Evolutionary conservation across 2,329 filamentous ascomycete species (phyloP).

Genomic region (Bisporella sp.): DNA sequence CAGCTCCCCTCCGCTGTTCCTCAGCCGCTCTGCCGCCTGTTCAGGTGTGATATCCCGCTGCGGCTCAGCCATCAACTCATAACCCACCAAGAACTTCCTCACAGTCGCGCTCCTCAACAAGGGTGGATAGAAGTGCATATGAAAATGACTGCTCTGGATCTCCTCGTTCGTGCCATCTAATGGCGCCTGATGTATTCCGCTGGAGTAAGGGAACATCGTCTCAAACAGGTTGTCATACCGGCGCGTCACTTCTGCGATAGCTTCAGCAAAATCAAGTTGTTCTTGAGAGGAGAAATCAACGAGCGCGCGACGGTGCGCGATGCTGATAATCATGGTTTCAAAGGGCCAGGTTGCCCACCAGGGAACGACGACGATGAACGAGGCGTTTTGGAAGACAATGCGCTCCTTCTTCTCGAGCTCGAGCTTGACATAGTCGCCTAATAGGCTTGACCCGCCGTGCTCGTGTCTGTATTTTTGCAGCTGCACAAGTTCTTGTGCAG

Average conservation of each 20-base stretch:
- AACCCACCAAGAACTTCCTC: slow-evolving; percentile 92
- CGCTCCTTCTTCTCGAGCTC: slow-evolving; percentile 79
- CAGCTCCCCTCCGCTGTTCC: slow-evolving; percentile 69
- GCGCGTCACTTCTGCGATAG: slow-evolving; percentile 79
- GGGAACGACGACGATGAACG: slow-evolving; percentile 82
- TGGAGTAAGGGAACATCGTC: slow-evolving; percentile 94
- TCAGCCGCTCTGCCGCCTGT: slow-evolving; percentile 75
- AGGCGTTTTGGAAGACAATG: slow-evolving; percentile 79
- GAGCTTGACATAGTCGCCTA: slow-evolving; percentile 74
- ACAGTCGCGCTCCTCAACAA: slow-evolving; percentile 88
- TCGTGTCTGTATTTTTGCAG: slow-evolving; percentile 71
- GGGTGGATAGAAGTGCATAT: slow-evolving; percentile 97
- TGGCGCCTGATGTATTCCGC: slow-evolving; percentile 93
- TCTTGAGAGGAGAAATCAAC: slow-evolving; percentile 73
- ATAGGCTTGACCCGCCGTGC: slow-evolving; percentile 66
- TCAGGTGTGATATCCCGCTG: slow-evolving; percentile 97
- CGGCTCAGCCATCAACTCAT: slow-evolving; percentile 95
- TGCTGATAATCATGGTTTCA: slow-evolving; percentile 84
- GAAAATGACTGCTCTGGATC: slow-evolving; percentile 80
- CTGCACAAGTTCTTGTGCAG: slow-evolving; percentile 68
- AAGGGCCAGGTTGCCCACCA: slow-evolving; percentile 99
- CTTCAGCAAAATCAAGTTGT: slow-evolving; percentile 68
- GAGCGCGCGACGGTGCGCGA: slow-evolving; percentile 74
- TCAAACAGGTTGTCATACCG: slow-evolving; percentile 97
- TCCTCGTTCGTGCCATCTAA: slow-evolving; percentile 76